phyloP scores from a whole-genome alignment of 345 rosid genomes.

The Aquilaria sinensis region DNA sequence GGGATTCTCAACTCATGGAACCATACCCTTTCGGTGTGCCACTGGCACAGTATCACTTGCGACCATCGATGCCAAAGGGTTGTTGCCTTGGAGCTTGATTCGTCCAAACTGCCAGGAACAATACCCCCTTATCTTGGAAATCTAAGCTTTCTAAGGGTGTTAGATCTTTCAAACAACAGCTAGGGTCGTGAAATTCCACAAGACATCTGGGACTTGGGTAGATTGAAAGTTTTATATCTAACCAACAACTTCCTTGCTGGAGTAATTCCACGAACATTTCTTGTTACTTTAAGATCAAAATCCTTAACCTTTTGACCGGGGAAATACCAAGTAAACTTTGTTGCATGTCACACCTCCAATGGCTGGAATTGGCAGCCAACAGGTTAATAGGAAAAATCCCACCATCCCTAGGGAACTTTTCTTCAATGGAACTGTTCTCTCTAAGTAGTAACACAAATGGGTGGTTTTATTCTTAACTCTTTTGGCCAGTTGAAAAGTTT shows the following conservation, averaged over 20 bases:
- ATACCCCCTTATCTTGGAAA: constrained; percentile 20
- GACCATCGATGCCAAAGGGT: constrained; percentile 13
- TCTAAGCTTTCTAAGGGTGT: constrained; percentile 14
- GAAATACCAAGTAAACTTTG: background rate
- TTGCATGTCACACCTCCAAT: background rate
- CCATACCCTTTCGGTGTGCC: background rate
- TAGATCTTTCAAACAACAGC: background rate
- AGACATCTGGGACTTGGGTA: constrained; percentile 7
- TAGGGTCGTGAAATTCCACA: constrained; percentile 9
- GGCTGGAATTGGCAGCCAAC: fast-evolving
- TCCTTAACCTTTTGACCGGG: background rate
- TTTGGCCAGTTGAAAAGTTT: constrained; percentile 5
- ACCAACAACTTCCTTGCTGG: background rate
- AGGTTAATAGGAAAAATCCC: constrained; percentile 13
- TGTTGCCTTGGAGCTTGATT: background rate
- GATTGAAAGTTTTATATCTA: background rate
- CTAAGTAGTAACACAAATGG: fast-evolving
- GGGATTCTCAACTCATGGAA: background rate
- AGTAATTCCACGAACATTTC: constrained; percentile 16
- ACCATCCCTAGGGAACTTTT: constrained; percentile 9
- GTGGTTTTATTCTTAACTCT: background rate
- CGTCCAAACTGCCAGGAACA: background rate
- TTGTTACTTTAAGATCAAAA: background rate
- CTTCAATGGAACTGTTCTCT: background rate
- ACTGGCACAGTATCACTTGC: constrained; percentile 16